A percentile compares a stretch with the other conserved stretches of the same genome.
Conservation (phyloP, 2,329 filamentous ascomycete genomes). For the Ceratocystis harringtonii region DNA sequence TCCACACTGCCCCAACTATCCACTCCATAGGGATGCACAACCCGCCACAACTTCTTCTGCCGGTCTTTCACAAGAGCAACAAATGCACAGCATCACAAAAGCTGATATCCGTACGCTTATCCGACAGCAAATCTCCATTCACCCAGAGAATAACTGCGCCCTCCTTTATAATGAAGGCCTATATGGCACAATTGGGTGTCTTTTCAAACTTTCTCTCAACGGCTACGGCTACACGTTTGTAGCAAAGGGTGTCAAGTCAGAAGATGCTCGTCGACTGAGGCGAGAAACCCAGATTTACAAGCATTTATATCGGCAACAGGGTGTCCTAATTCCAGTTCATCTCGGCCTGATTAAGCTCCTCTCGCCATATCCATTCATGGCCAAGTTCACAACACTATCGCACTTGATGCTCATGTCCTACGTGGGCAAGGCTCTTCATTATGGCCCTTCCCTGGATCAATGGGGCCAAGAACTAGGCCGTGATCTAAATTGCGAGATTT, state of each 20-base stretch:
- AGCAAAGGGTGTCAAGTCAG: not conserved
- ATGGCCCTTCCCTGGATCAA: not conserved
- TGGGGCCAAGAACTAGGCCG: not conserved
- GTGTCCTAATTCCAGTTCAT: not conserved
- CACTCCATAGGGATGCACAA: not conserved
- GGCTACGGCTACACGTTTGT: not conserved
- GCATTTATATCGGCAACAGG: not conserved
- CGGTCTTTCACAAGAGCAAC: not conserved
- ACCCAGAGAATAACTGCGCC: not conserved
- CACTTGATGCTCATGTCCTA: not conserved
- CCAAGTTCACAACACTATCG: not conserved
- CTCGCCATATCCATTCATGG: not conserved
- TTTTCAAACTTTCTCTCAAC: not conserved
- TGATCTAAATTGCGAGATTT: not conserved
- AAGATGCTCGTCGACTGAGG: not conserved
- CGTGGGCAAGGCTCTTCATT: conserved; percentile 23
- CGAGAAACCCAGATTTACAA: not conserved
- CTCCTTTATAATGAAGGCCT: not conserved
- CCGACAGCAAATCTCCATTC: not conserved
- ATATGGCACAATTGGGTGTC: not conserved
- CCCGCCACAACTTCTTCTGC: not conserved
- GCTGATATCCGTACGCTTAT: not conserved
- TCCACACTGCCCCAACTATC: not conserved
- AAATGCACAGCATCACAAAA: not conserved
- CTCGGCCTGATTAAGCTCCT: not conserved